Percentiles rank a stretch among this genome's conserved stretches.
These are phyloP conservation scores for Aspergillus viridinutans DNA, from an alignment of 2,329 filamentous ascomycete genomes.

Conservation along the genomic window DNA sequence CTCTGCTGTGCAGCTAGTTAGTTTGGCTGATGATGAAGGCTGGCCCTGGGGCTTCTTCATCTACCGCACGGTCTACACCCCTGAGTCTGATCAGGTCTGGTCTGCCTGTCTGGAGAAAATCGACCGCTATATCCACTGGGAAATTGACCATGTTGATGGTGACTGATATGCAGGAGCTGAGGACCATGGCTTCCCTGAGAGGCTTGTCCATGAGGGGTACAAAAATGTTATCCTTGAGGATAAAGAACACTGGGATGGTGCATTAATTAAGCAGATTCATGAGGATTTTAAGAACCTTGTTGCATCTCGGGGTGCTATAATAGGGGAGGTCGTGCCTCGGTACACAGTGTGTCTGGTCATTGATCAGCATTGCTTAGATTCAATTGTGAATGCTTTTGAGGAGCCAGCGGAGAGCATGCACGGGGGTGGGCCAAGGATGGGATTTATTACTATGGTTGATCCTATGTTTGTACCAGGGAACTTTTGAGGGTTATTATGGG, in stretches of 20 bases:
- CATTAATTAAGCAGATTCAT: conserved; percentile 3
- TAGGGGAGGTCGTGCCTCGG: background rate
- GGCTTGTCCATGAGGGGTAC: conserved; percentile 3
- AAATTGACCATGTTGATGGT: conserved; percentile 4
- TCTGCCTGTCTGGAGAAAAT: conserved; percentile 12
- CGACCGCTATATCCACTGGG: conserved; percentile 9
- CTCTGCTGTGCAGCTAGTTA: background rate
- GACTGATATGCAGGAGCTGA: background rate
- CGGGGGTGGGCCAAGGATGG: background rate
- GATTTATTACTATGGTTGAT: conserved; percentile 3
- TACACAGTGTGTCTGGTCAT: conserved; percentile 12
- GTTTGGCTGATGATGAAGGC: background rate
- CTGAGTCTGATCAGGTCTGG: conserved; percentile 19
- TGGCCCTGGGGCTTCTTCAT: conserved; percentile 17
- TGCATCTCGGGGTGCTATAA: background rate
- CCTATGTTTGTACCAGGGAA: background rate
- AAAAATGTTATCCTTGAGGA: conserved; percentile 5
- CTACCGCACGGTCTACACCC: conserved; percentile 19
- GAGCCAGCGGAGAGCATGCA: background rate
- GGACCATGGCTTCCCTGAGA: conserved; percentile 1
- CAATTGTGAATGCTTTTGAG: background rate
- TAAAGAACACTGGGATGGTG: conserved; percentile 5
- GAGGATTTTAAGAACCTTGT: conserved; percentile 3
- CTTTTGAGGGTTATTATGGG: background rate
- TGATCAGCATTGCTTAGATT: conserved; percentile 7